phyloP scores from a whole-genome alignment of 495 filamentous ascomycete species.

The Hypoxylon fuscum region DNA sequence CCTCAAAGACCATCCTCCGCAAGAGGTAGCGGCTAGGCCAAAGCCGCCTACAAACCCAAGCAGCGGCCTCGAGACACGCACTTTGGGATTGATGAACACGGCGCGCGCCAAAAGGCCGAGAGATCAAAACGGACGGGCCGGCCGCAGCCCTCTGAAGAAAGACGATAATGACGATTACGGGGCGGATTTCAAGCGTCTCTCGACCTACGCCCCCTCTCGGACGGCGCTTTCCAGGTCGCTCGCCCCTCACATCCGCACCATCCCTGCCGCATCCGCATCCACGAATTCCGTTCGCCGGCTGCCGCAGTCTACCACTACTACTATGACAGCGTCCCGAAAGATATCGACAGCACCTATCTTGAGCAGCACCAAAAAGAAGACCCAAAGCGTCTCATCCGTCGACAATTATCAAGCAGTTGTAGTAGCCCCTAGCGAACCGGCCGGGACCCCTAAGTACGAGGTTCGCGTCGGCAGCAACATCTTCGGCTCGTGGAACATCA shows the following conservation, averaged over 20 bases:
- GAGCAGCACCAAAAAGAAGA: neutral
- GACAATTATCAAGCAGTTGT: neutral
- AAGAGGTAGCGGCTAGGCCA: neutral
- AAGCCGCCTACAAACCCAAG: neutral
- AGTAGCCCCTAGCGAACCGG: conserved; percentile 3
- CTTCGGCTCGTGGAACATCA: conserved; percentile 16
- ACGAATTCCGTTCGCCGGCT: neutral
- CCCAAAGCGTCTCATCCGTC: neutral
- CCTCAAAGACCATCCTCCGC: neutral
- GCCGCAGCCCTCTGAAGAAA: conserved; percentile 4
- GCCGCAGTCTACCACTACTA: neutral
- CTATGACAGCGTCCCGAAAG: conserved; percentile 1
- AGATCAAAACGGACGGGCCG: conserved; percentile 3
- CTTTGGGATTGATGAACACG: conserved; percentile 9
- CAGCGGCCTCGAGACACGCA: conserved; percentile 4
- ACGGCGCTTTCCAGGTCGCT: conserved; percentile 5
- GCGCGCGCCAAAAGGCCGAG: conserved; percentile 10
- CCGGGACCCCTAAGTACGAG: conserved; percentile 9
- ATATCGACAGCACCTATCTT: conserved; percentile 1
- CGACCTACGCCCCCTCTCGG: conserved; percentile 1
- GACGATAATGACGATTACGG: conserved; percentile 13
- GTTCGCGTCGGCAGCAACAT: conserved; percentile 14
- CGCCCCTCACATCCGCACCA: conserved; percentile 1
- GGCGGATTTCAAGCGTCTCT: conserved; percentile 10
- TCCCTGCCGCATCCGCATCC: neutral